Evolutionary conservation across 305 asterid species (phyloP), one percentile per base, ranked within the genome.

Genomic region (Petunia hybrid): DNA sequence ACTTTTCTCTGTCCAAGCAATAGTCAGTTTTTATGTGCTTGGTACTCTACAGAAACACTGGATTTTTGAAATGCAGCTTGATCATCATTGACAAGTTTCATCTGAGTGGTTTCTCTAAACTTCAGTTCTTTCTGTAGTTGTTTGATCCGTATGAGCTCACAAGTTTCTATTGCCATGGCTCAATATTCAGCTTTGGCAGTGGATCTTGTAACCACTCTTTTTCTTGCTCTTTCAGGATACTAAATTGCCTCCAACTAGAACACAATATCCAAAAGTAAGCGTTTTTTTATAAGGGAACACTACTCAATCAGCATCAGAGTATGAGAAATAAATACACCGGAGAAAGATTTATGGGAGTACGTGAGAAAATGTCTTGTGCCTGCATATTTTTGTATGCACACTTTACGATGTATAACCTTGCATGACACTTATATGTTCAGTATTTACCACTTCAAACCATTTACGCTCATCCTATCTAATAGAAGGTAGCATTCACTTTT

Each of bases 361-460:
- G 8, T 73, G 78, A 73, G 63, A 51, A 41, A 51, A 13, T 13
- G 38, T 6, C 79, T 53, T 74, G 4, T 2, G 79, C 8, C 38
- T 74, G 63, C 78, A 53, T 53, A 14, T 38, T 74, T 74, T 55
- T 51, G 6, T 74, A 53, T 74, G 48, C 48, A 14, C 79, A 74
- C 79, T 53, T 74, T 53, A 74, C 79, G 7, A 74, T 36, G 64
- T 53, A 74, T 74, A 74, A 38, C 53, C 36, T 51, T 13, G 14
- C 78, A 73, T 51, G 45, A 62, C 41, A 12, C 62, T 71, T 57
- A 31, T 71, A 71, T 1, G 2, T 53, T 51, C 43, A 14, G 64
- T 74, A 36, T 35, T 38, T 36, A 8, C 38, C 64, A 46, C 48
- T 53, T 74, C 9, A 8, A 74, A 53, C 38, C 14, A 51, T 53